Evolutionary conservation across 257 asterid genomes (phyloP).

Genomic region (Rubia yunnanensis): DNA sequence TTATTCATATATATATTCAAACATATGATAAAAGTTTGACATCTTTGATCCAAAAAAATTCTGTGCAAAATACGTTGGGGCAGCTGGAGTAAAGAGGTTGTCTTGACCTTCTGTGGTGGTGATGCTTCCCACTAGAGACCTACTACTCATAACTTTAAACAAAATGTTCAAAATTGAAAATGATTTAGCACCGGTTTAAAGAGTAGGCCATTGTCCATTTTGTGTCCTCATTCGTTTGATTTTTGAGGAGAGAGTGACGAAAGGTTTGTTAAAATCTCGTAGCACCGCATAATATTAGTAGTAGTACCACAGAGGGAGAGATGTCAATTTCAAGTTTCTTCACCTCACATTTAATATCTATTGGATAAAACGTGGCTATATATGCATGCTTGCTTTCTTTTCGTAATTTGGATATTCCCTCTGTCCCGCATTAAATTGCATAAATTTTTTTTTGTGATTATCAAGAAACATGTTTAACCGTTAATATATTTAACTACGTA

Average conservation of each 20-base stretch:
- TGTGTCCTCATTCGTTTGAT: constrained; percentile 18
- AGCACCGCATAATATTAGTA: not conserved
- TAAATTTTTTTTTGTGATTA: too few relatives aligned
- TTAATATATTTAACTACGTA: too few relatives aligned
- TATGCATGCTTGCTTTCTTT: not conserved
- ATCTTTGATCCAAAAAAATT: too few relatives aligned
- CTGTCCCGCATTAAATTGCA: too few relatives aligned
- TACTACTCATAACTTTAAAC: not conserved
- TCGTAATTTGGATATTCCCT: not conserved
- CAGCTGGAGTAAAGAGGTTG: not conserved
- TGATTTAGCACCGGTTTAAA: not conserved
- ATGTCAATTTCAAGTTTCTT: not conserved
- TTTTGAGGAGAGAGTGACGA: not conserved
- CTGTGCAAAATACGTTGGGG: too few relatives aligned
- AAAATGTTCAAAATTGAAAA: not conserved
- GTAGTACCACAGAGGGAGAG: not conserved
- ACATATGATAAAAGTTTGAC: too few relatives aligned
- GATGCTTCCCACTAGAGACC: constrained; percentile 18
- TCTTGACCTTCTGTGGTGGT: constrained; percentile 31
- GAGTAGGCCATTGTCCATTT: constrained; percentile 21
- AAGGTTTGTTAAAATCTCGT: not conserved
- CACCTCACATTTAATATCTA: not conserved
- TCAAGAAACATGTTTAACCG: too few relatives aligned
- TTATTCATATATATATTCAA: too few relatives aligned
- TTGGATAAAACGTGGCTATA: not conserved